Conservation (phyloP, 805 yeast genomes). For the Yarrowia sp. region DNA sequence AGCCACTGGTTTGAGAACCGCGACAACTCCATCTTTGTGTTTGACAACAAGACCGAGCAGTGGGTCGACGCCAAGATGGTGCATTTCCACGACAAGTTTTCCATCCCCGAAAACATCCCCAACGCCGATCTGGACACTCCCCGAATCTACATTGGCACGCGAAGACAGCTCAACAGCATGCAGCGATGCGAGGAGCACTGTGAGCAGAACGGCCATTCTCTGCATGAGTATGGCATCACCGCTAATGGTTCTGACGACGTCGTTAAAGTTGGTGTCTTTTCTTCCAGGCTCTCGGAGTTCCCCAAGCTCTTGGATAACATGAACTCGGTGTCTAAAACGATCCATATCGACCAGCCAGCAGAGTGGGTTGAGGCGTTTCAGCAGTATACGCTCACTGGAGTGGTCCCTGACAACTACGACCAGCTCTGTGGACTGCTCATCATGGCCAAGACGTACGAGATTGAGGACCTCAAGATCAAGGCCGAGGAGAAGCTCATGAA, state of each 20-base stretch:
- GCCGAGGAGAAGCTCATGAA: conserved; percentile 8
- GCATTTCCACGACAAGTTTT: conserved; percentile 22
- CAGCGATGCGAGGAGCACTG: conserved; percentile 13
- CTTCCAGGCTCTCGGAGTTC: conserved; percentile 11
- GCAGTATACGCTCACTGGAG: background rate
- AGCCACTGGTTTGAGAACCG: conserved; percentile 22
- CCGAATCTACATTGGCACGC: conserved; percentile 22
- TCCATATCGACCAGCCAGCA: conserved; percentile 24
- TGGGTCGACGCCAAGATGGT: conserved; percentile 24
- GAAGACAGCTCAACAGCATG: conserved; percentile 24
- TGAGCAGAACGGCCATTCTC: background rate
- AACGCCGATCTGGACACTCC: conserved; percentile 16
- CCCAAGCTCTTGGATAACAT: conserved; percentile 6
- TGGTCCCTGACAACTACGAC: background rate
- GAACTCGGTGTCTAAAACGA: background rate
- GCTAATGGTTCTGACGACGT: conserved; percentile 1
- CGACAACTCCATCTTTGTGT: conserved; percentile 24
- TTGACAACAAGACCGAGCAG: conserved; percentile 24
- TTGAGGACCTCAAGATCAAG: conserved; percentile 16
- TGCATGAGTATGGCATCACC: conserved; percentile 5
- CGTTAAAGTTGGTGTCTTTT: conserved; percentile 3
- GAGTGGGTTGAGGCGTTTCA: conserved; percentile 21
- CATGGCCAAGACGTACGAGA: conserved; percentile 20
- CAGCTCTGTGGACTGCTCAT: conserved; percentile 10
- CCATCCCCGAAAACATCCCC: conserved; percentile 6